Percentiles rank a stretch among this genome's conserved stretches.
Conservation (phyloP, 2,329 filamentous ascomycete species). For the Colletotrichum sp. region DNA sequence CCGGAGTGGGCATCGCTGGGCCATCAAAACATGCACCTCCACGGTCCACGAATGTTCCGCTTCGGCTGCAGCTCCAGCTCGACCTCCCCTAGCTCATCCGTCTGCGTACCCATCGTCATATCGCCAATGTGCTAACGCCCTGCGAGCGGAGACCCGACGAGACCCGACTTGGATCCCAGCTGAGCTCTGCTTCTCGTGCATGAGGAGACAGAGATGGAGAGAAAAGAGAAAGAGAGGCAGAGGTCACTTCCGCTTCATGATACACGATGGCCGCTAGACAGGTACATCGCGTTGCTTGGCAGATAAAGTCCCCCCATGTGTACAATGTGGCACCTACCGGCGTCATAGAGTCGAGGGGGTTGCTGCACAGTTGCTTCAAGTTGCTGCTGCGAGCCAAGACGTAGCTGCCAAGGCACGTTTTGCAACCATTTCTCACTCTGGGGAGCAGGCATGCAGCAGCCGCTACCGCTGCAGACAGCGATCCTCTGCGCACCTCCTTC, state of each 20-base stretch:
- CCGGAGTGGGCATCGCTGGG: not conserved
- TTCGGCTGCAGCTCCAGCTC: not conserved
- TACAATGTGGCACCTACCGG: slow-evolving; percentile 2
- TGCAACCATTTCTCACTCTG: not conserved
- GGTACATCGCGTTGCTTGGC: not conserved
- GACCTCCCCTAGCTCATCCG: not conserved
- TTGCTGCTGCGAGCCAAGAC: slow-evolving; percentile 13
- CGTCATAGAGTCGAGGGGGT: slow-evolving; percentile 16
- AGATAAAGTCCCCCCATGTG: not conserved
- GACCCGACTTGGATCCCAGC: not conserved
- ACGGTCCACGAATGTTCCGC: not conserved
- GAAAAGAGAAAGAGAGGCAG: not conserved
- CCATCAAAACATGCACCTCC: not conserved
- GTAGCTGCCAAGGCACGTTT: slow-evolving; percentile 7
- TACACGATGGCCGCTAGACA: not conserved
- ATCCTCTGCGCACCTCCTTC: not conserved
- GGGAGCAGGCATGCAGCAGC: not conserved
- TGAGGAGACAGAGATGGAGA: not conserved
- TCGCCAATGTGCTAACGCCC: not conserved
- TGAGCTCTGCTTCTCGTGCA: not conserved
- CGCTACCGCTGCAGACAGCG: not conserved
- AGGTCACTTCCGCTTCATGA: not conserved
- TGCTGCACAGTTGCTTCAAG: slow-evolving; percentile 4
- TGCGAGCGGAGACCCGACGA: slow-evolving; percentile 5
- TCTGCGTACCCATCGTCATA: not conserved